Evolutionary conservation across 2,329 filamentous ascomycete species (phyloP).

Genomic region (Fusarium citri): DNA sequence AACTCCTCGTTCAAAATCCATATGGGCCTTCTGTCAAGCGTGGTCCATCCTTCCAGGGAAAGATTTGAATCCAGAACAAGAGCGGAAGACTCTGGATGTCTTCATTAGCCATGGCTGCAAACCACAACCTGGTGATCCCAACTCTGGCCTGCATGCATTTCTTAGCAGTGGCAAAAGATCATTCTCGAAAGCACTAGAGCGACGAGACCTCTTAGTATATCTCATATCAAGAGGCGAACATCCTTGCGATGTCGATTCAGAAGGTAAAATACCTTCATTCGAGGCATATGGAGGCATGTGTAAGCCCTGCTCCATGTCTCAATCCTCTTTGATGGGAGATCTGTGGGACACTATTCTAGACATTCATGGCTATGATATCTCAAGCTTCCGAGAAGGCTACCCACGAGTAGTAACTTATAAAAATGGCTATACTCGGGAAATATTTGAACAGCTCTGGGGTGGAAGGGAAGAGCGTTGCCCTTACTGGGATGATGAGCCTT

Average conservation of each 20-base stretch:
- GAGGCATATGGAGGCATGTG: not conserved
- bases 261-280: rapidly evolving
- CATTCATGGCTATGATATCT: not conserved
- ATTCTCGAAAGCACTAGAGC: not conserved
- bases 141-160: not conserved
- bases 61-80: not conserved
- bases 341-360: not conserved
- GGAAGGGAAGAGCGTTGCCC: not conserved
- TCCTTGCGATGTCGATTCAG: not conserved
- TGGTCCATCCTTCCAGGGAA: not conserved
- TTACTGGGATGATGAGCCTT: constrained; percentile 1
- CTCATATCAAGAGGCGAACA: not conserved
- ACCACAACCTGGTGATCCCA: not conserved
- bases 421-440: rapidly evolving
- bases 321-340: not conserved
- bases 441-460: not conserved
- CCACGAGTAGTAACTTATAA: not conserved
- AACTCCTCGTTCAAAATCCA: rapidly evolving
- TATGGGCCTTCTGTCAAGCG: not conserved
- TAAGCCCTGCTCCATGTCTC: not conserved
- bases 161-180: not conserved
- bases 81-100: not conserved
- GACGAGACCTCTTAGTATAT: not conserved
- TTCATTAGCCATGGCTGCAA: not conserved
- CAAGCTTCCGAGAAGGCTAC: rapidly evolving